Base-by-base conservation (phyloP, 306 rosid species). In the Vigna unguiculata region DNA sequence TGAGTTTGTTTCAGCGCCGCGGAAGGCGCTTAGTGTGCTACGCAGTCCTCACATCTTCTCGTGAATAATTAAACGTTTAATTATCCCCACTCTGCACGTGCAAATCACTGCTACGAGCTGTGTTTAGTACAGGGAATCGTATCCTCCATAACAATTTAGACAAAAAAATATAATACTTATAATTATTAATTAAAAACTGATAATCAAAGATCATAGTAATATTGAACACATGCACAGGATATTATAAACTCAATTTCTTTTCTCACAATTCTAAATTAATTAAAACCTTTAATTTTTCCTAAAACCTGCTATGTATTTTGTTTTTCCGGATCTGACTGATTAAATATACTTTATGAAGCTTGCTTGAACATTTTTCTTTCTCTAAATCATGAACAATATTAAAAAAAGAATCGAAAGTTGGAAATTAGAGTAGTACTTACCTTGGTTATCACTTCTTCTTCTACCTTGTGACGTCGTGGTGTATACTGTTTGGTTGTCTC, bases 41-140 rank as follows among this genome's bases (percentile, higher is more conserved):
- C 14, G 54, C 69, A 19, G 28, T 28, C 86, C 45, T 64, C 11
- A 77, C 54, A 71, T 20, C 12, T 75, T 58, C 63, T 9, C 20
- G 24, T 20, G 49, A 63, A 78, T 74, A 70, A 64, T 72, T 48
- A 40, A 8, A 40, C 45, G 45, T 34, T 34, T 34, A 7, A 34
- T 34, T 34, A 40, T 40, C 12, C 45, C 45, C 12, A 9, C 45
- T 12, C 69, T 85, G 59, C 96, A 81, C 85, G 84, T 90, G 89
- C 81, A 51, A 53, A 16, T 4, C 45, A 61, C 65, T 28, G 6
- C 41, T 28, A 59, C 41, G 3, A 12, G 2, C 36, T 24, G 63
- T 25, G 36, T 22, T 57, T 5, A 57, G 13, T 12, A 7, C 4
- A 12, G 63, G 63, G 62, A 24, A 9, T 55, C 62, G 19, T 14